Percentiles rank a stretch among this genome's conserved stretches.
phyloP scores from a whole-genome alignment of 495 filamentous ascomycete species.

The Pyronema omphalodes region DNA sequence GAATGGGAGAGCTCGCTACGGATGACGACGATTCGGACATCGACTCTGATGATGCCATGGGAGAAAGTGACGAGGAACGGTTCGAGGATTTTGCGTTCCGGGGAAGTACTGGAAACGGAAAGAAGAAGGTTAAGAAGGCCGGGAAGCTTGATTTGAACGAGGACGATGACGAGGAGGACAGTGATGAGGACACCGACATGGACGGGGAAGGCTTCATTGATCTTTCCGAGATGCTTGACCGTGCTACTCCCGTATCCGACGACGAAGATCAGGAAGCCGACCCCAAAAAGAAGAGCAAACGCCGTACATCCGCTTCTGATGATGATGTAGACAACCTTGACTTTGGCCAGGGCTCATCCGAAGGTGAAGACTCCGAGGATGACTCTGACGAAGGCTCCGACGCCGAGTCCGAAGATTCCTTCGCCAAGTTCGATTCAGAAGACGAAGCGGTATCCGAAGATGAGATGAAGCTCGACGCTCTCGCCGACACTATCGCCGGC shows the following conservation, averaged over 20 bases:
- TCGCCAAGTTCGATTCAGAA: conserved; percentile 33
- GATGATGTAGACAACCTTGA: conserved; percentile 24
- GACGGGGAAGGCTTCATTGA: conserved; percentile 21
- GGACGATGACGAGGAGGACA: conserved; percentile 32
- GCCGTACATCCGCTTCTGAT: conserved; percentile 26
- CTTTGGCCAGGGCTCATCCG: conserved; percentile 4
- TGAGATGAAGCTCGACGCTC: conserved; percentile 39
- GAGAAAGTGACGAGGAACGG: conserved; percentile 65
- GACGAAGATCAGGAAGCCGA: conserved; percentile 38
- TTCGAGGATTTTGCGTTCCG: conserved; percentile 62
- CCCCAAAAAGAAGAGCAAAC: conserved; percentile 24
- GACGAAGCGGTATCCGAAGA: conserved; percentile 43
- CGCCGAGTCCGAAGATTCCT: conserved; percentile 32
- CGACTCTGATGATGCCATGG: conserved; percentile 86
- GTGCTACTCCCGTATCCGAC: conserved; percentile 28
- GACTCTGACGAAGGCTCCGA: conserved; percentile 30
- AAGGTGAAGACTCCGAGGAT: conserved; percentile 24
- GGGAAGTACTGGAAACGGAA: conserved; percentile 32
- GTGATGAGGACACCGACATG: conserved; percentile 32
- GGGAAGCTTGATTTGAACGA: conserved; percentile 35
- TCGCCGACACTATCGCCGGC: conserved; percentile 52
- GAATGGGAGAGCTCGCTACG: conserved; percentile 50
- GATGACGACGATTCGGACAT: conserved; percentile 70
- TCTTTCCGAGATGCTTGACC: conserved; percentile 21
- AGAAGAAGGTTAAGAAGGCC: conserved; percentile 23